phyloP scores from a whole-genome alignment of 2,329 filamentous ascomycete genomes.

The Beauveria australis region DNA sequence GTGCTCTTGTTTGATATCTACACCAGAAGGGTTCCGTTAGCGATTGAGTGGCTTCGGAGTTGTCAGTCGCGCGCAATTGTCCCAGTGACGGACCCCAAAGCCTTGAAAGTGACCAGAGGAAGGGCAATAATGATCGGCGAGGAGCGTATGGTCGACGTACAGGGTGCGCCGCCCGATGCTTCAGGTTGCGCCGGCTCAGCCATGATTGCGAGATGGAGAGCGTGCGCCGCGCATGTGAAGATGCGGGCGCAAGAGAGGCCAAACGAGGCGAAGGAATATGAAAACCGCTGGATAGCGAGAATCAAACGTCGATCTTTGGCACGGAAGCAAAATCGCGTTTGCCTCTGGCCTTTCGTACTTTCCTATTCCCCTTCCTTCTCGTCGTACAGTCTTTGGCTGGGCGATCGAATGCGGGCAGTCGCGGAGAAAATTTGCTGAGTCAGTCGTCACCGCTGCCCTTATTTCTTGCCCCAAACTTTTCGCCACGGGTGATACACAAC shows the following conservation, averaged over 20 bases:
- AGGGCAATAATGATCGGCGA: background rate
- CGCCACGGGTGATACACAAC: slow-evolving; percentile 31
- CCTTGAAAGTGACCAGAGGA: background rate
- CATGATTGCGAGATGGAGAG: slow-evolving; percentile 26
- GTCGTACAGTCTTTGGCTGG: background rate
- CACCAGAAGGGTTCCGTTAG: slow-evolving; percentile 18
- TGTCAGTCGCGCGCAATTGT: background rate
- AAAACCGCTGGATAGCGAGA: background rate
- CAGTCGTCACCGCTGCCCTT: slow-evolving; percentile 29
- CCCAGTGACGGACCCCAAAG: rapidly evolving
- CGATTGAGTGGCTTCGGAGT: background rate
- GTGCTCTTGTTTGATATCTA: slow-evolving; percentile 32
- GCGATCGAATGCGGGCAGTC: slow-evolving; percentile 20
- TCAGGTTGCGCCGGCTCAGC: slow-evolving; percentile 32
- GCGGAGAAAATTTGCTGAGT: slow-evolving; percentile 36
- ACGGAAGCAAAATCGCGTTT: background rate
- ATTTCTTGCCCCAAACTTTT: slow-evolving; percentile 32
- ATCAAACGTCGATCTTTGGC: background rate
- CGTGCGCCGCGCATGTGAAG: slow-evolving; percentile 2
- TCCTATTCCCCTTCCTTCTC: background rate
- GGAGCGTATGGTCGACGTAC: slow-evolving; percentile 20
- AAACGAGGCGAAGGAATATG: background rate
- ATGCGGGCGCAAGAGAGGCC: slow-evolving; percentile 14
- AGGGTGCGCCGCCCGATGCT: slow-evolving; percentile 25
- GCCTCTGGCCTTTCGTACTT: background rate